phyloP scores from a whole-genome alignment of 306 rosid genomes.

The Begonia peltatifolia region DNA sequence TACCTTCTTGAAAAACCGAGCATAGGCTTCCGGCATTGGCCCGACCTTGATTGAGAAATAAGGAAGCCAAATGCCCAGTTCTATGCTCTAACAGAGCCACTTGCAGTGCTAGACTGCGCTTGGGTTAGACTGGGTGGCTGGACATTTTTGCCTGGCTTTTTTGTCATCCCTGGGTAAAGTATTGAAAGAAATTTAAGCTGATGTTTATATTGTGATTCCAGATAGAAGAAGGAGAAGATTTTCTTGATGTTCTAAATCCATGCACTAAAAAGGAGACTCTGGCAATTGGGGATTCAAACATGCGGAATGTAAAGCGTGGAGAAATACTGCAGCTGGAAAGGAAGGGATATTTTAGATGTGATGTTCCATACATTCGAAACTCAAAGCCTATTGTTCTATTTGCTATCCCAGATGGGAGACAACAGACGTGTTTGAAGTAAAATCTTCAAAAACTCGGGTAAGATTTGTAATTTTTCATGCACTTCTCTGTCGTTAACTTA shows the following conservation, averaged over 20 bases:
- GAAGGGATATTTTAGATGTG: conserved; percentile 88
- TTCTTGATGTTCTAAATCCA: conserved; percentile 54
- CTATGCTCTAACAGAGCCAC: too few species aligned
- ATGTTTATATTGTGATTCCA: conserved; percentile 23
- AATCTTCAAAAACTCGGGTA: not conserved
- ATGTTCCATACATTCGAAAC: conserved; percentile 50
- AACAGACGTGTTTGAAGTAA: conserved; percentile 42
- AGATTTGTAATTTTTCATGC: too few species aligned
- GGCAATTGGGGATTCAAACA: conserved; percentile 77
- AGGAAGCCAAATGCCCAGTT: too few species aligned
- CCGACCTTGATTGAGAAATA: too few species aligned
- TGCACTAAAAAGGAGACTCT: conserved; percentile 57
- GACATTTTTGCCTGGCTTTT: too few species aligned
- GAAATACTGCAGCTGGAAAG: conserved; percentile 86
- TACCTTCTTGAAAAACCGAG: too few species aligned
- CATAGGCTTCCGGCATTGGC: too few species aligned
- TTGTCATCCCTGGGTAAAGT: too few species aligned
- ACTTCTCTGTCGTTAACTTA: too few species aligned
- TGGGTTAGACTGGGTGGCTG: too few species aligned
- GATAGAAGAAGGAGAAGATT: conserved; percentile 90
- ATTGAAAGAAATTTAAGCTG: not conserved
- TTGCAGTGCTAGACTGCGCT: too few species aligned
- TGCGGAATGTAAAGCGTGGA: conserved; percentile 61
- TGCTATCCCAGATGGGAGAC: conserved; percentile 88
- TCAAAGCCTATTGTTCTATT: conserved; percentile 58